Evolutionary conservation across 139 green algal genomes (phyloP).

Genomic region (Haematococcus lacustris): DNA sequence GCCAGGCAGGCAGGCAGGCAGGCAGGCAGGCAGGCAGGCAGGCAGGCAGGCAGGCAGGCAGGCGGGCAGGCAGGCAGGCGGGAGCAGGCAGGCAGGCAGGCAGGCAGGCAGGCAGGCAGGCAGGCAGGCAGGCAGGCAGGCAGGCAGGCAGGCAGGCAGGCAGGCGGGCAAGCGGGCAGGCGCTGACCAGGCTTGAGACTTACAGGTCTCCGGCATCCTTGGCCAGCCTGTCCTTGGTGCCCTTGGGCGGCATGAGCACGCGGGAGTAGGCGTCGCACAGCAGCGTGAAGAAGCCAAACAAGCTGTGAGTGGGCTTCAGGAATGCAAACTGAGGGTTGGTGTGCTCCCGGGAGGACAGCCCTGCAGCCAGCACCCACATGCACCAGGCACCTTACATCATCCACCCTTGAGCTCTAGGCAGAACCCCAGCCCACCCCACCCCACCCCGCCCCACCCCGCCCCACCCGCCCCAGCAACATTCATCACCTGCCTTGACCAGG

Average conservation of each 20-base stretch:
- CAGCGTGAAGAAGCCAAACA: constrained; percentile 90
- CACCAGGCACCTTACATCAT: too few relatives aligned
- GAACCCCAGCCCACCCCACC: too few relatives aligned
- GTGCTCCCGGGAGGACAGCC: constrained; percentile 72
- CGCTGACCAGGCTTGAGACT: too few relatives aligned
- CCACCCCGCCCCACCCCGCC: constrained; percentile 54
- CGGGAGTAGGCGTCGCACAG: constrained; percentile 89
- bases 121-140: background rate
- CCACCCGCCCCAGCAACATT: too few relatives aligned
- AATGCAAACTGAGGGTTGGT: constrained; percentile 79
- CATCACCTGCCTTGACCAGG: too few relatives aligned
- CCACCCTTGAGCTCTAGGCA: too few relatives aligned
- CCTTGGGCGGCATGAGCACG: constrained; percentile 88
- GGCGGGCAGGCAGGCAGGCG: too few relatives aligned
- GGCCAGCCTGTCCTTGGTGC: constrained; percentile 45
- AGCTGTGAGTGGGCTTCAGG: constrained; percentile 89
- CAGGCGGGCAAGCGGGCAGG: too few relatives aligned
- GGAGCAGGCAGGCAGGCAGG: too few relatives aligned
- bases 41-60: background rate
- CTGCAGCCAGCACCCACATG: too few relatives aligned
- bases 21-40: background rate
- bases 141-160: too few relatives aligned
- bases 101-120: background rate
- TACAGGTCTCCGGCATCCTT: constrained; percentile 65
- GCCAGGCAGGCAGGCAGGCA: too few relatives aligned